Evolutionary conservation across 139 green algal species (phyloP).

Genomic region (Tetratostichococcus sp.): DNA sequence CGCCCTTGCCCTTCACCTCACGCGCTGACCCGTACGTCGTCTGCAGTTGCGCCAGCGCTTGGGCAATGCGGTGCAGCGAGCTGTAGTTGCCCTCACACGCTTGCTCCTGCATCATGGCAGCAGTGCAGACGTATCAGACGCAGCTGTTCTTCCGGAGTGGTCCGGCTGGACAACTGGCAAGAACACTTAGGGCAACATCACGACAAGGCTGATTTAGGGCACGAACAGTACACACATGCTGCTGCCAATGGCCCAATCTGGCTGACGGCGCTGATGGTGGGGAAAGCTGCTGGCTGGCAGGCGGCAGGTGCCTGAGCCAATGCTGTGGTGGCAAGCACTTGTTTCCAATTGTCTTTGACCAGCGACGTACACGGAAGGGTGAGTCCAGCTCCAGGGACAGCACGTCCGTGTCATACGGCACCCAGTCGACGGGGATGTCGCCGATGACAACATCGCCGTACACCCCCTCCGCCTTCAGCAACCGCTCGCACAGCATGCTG

Average conservation of each 20-base stretch:
- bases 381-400: slow-evolving; percentile 76
- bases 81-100: slow-evolving; percentile 67
- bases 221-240: no score
- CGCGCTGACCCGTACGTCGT: slow-evolving; percentile 59
- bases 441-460: slow-evolving; percentile 57
- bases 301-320: no score
- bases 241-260: no score
- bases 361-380: slow-evolving; percentile 37
- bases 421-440: slow-evolving; percentile 70
- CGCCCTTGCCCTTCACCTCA: slow-evolving; percentile 72
- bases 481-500: slow-evolving; percentile 60
- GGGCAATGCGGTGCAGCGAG: slow-evolving; percentile 62
- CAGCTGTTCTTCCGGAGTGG: background rate
- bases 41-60: slow-evolving; percentile 74
- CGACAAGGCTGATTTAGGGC: no score
- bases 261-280: no score
- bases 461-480: slow-evolving; percentile 80
- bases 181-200: no score
- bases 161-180: no score
- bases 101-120: slow-evolving; percentile 28
- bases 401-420: slow-evolving; percentile 87
- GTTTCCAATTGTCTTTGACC: no score
- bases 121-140: background rate
- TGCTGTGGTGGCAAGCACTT: background rate
- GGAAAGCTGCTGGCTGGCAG: no score